phyloP scores from a whole-genome alignment of 768 basidiomycete genomes.

The Cystofilobasidium ferigula region DNA sequence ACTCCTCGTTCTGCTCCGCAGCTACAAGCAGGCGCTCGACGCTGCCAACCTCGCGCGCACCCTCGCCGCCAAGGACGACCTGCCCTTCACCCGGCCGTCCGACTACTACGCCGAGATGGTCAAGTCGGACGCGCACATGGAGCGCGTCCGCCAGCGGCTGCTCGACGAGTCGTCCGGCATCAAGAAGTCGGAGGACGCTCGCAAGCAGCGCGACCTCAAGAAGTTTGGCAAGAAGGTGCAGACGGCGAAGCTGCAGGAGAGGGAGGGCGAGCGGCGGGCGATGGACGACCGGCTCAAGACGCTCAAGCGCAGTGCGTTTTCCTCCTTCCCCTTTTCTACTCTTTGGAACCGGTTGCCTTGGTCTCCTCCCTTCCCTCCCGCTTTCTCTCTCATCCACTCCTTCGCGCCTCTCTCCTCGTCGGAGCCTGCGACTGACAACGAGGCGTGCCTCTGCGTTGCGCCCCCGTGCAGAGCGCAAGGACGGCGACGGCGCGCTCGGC shows the following conservation, averaged over 20 bases:
- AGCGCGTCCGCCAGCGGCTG: slow-evolving; percentile 77
- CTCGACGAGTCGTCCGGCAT: slow-evolving; percentile 75
- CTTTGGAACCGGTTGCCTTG: no score
- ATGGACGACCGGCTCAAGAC: slow-evolving; percentile 75
- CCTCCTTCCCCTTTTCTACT: slow-evolving; percentile 9
- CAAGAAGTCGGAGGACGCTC: slow-evolving; percentile 82
- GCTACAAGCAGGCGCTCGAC: slow-evolving; percentile 91
- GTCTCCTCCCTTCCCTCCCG: background rate
- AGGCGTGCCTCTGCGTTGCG: no score
- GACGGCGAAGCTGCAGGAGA: slow-evolving; percentile 80
- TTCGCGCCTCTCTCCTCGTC: background rate
- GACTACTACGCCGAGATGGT: slow-evolving; percentile 99
- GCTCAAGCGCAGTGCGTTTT: slow-evolving; percentile 71
- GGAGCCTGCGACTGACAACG: no score
- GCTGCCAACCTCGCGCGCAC: slow-evolving; percentile 61
- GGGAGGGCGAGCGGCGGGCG: slow-evolving; percentile 79
- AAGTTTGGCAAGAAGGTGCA: slow-evolving; percentile 99
- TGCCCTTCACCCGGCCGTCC: slow-evolving; percentile 78
- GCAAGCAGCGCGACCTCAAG: slow-evolving; percentile 84
- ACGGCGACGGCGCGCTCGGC: slow-evolving; percentile 54
- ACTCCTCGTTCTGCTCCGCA: slow-evolving; percentile 36
- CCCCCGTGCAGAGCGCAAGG: slow-evolving; percentile 76
- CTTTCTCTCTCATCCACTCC: slow-evolving; percentile 6
- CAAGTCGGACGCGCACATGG: slow-evolving; percentile 95
- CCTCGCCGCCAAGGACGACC: slow-evolving; percentile 59